phyloP scores from a whole-genome alignment of 257 asterid species.

The Apocynum venetum region DNA sequence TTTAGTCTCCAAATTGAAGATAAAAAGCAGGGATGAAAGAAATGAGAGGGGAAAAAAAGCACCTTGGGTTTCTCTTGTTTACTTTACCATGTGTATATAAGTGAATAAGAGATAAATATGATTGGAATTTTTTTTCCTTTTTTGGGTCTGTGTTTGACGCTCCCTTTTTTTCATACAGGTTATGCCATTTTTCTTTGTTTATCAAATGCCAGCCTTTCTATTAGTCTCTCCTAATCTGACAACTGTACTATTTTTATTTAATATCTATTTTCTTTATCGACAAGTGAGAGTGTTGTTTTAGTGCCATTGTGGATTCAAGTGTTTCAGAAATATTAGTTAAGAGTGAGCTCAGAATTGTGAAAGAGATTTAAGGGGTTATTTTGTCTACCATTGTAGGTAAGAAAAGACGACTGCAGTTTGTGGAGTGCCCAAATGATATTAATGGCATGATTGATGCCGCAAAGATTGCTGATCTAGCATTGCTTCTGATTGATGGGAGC shows the following conservation, averaged over 20 bases:
- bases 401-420: conserved; percentile 85
- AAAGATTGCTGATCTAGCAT: conserved; percentile 84
- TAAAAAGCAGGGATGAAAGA: not conserved
- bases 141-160: not conserved
- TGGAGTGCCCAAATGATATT: conserved; percentile 98
- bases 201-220: not conserved
- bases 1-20: not conserved
- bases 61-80: not conserved
- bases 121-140: not conserved
- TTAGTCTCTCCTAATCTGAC: not conserved
- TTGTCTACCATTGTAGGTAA: conserved; percentile 55
- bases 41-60: not conserved
- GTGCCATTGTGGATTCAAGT: not conserved
- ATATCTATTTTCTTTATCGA: not conserved
- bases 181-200: not conserved
- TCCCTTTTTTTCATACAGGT: not conserved
- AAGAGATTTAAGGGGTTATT: conserved; percentile 13
- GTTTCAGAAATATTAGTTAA: not conserved
- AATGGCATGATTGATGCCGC: conserved; percentile 99
- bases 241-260: not conserved
- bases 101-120: not conserved
- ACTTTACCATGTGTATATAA: not conserved
- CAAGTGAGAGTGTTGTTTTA: not conserved
- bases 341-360: not conserved
- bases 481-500: conserved; percentile 95